Base-by-base conservation (phyloP, 2,329 filamentous ascomycete species). In the Spiromastix sp. region DNA sequence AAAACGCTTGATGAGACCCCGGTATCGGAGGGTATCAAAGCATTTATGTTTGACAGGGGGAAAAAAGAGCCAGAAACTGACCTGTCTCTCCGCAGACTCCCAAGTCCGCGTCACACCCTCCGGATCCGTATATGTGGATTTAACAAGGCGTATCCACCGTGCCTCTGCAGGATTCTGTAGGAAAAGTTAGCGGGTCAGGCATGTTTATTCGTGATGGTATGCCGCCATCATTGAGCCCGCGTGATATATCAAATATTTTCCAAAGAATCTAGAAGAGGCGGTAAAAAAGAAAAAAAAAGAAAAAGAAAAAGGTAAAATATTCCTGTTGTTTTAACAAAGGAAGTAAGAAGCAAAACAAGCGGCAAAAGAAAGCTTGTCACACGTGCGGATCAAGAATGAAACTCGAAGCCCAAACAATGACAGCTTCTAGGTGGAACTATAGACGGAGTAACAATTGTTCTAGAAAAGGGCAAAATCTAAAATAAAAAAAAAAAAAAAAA, bases 81-180 rank as follows among this genome's bases (percentile, higher is more conserved):
- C 62, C 54, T 55, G 56, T 39, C 63, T 50, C 42, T 66, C 62
- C 4, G 59, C 60, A 5, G 59, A 60, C 42, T 67, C 63, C 63
- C 63, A 67, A 11, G 55, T 58, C 34, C 63, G 50, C 37, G 59
- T 44, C 5, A 60, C 52, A 4, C 63, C 63, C 16, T 59, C 43
- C 0, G 63, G 63, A 41, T 66, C 63, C 20, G 44, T 46, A 41
- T 66, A 67, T 3, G 53, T 63, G 8, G 55, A 58, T 40, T 63
- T 64, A 19, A 63, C 51, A 35, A 65, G 43, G 40, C 54, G 50
- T 28, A 58, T 52, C 63, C 63, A 67, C 48, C 49, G 55, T 24
- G 63, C 60, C 35, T 64, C 59, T 11, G 47, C 42, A 21, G 55
- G 48, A 30, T 57, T 51, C 60, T 63, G 41, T 16, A 5, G 3